Base-by-base conservation (phyloP, 306 rosid species). In the Castanopsis chinensis region DNA sequence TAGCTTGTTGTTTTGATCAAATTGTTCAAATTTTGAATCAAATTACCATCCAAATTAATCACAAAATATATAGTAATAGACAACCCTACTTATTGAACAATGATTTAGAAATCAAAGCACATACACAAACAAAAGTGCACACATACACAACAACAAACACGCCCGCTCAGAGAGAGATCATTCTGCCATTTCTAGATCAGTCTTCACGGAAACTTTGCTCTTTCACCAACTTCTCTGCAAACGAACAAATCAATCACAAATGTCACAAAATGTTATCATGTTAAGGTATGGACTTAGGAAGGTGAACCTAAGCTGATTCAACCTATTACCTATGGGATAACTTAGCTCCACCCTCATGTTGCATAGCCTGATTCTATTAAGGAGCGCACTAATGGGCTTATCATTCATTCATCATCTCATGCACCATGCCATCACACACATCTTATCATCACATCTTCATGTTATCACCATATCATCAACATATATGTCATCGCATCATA, bases 101-200 rank as follows among this genome's bases (percentile, higher is more conserved):
- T 25, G 65, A 35, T 5, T 45, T 55, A 52, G 25, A 72, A 51
- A 30, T 17, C 14, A 6, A 76, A 53, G 55, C 45, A 54, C 33
- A 21, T 6, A 60, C 67, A 30, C 15, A 21, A 23, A 25, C 18
- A 59, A 6, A 4, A 23, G 71, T 45, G 23, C 70, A 0, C 43
- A 18, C 14, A 7, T 21, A 30, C 1, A 3, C 15, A 59, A 20
- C 67, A 8, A 28, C 17, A 75, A 61, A 60, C 35, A 45, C 55
- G n/a, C 21, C 28, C 4, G 27, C 69, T 68, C 56, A 58, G 23
- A 60, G 63, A 76, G 57, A 78, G 73, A 69, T 69, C 83, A 17
- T 85, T 91, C 99, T 91, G 94, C 96, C 83, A 88, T 91, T 74
- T 95, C 96, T 73, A 93, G 94, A 79, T 93, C 90, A 21, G 96